A percentile compares a stretch with the other conserved stretches of the same genome.
Conservation (phyloP, 202 grass and related monocot genomes). For the Setaria italica region DNA sequence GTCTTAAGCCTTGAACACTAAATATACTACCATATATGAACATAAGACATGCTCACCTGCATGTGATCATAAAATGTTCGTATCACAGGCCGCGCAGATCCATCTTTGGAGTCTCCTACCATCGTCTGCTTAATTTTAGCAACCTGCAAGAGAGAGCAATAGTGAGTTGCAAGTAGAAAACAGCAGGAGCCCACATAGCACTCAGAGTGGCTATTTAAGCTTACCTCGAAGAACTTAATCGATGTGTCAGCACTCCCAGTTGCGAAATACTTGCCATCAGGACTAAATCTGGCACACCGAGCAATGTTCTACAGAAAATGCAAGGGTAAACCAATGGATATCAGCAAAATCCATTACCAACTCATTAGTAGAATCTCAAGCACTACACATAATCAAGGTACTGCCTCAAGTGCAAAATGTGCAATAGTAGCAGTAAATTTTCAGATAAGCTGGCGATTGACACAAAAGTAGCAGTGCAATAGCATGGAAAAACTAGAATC, state of each 20-base stretch:
- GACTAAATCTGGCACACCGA: slow-evolving; percentile 86
- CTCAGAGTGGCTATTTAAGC: neutral
- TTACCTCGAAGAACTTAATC: slow-evolving; percentile 94
- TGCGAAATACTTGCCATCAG: slow-evolving; percentile 83
- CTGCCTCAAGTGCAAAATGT: neutral
- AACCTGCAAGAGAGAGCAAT: slow-evolving; percentile 56
- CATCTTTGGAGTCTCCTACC: slow-evolving; percentile 80
- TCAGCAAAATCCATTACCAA: neutral
- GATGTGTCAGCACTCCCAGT: slow-evolving; percentile 94
- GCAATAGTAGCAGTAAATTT: slow-evolving; percentile 15
- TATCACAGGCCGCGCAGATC: slow-evolving; percentile 72
- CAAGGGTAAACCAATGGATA: slow-evolving; percentile 27
- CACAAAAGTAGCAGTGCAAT: neutral
- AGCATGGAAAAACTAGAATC: neutral
- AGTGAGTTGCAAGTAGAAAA: slow-evolving; percentile 13
- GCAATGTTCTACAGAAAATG: slow-evolving; percentile 74
- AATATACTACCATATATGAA: slow-evolving; percentile 15
- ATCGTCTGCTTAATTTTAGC: slow-evolving; percentile 91
- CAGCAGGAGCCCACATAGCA: slow-evolving; percentile 23
- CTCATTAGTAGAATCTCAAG: slow-evolving; percentile 9
- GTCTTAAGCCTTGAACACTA: slow-evolving; percentile 4
- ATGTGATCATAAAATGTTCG: slow-evolving; percentile 94
- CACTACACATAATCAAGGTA: neutral
- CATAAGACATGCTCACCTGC: slow-evolving; percentile 55
- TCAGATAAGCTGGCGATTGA: neutral